Evolutionary conservation across 495 filamentous ascomycete genomes (phyloP), one percentile per base, ranked within the genome.

Genomic region (Penicillium parvum): DNA sequence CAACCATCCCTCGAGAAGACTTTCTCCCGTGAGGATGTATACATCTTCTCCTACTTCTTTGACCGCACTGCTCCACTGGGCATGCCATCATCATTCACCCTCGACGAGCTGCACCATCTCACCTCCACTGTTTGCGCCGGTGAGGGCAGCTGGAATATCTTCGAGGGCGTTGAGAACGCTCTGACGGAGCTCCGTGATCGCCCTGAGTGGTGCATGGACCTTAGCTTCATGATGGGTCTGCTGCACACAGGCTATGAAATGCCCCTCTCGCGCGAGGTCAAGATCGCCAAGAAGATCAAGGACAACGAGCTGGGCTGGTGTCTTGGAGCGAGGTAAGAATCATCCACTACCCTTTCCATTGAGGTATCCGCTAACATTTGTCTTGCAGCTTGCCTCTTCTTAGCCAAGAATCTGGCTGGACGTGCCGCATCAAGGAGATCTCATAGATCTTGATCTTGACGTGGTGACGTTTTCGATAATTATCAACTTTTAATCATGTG

Each of bases 251-350:
- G 92, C 14, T 98, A 98, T 63, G 92, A 96, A 52, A 97, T 98
- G 90, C 90, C 90, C 4, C 76, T 97, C 55, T 87, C 92, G 44
- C 79, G 92, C 15, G 91, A 97, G 68, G 90, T 98, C 40, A 88
- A 85, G 74, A 94, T 96, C 53, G 92, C 92, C 20, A 97, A 98
- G 85, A 91, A 96, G 78, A 92, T 97, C 53, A 91, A 91, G 74
- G 82, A 82, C 23, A 96, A 96, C 64, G 94, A 98, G 74, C 69
- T 98, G 43, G 92, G 92, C 35, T 98, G 92, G 92, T 96, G 90
- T 70, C 72, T 98, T 63, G 92, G 92, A 55, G 92, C 92, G 45
- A 96, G 88, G 88, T 90, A 76, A 68, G 48, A 9, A 21, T 18
- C 5, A 15, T 20, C 22, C 2, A 12, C 14, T 23, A 3, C 7